Base-by-base conservation (phyloP, 805 yeast species). In the Metschnikowia similis region DNA sequence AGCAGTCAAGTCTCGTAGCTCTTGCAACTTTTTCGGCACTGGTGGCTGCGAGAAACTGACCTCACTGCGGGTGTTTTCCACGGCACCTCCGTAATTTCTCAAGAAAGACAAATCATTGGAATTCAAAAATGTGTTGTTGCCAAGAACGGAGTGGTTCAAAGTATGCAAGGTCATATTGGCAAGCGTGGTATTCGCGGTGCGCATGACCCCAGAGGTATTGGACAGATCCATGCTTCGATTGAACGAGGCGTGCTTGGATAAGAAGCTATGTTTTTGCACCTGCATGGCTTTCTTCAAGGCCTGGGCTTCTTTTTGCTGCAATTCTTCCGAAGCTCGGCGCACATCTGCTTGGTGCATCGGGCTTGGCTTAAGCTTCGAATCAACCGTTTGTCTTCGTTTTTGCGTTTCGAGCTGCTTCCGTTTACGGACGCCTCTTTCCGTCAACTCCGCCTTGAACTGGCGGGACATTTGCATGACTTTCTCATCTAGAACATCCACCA, bases 221-320 rank as follows among this genome's bases (percentile, higher is more conserved):
- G 53, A 46, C 45, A 51, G 45, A 39, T 56, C 60, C 10, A 48
- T 42, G n/a, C 52, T 45, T 29, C 38, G 41, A 28, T 50, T 50
- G 21, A 50, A 44, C 6, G 53, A 47, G 8, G 56, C 45, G 48
- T 72, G 77, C 32, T 65, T 64, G 16, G 63, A 53, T 43, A 73
- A 61, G 51, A 72, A 72, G 8, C 66, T 63, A 41, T 65, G 69
- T 49, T 57, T 62, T 34, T 62, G 64, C 14, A 63, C 52, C 11
- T 61, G 52, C 47, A 59, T 66, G 16, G 72, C 76, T 47, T 55
- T 60, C 6, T 59, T 51, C 2, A 70, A 40, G 13, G 69, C 26
- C 35, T 52, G 60, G 6, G 51, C 48, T 54, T 70, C 75, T 26
- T 58, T 58, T 5, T 41, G 48, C 38, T 57, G 58, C 50, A 66